Conservation (phyloP, 352 stramenopile species). For the Phytophthora rubi region DNA sequence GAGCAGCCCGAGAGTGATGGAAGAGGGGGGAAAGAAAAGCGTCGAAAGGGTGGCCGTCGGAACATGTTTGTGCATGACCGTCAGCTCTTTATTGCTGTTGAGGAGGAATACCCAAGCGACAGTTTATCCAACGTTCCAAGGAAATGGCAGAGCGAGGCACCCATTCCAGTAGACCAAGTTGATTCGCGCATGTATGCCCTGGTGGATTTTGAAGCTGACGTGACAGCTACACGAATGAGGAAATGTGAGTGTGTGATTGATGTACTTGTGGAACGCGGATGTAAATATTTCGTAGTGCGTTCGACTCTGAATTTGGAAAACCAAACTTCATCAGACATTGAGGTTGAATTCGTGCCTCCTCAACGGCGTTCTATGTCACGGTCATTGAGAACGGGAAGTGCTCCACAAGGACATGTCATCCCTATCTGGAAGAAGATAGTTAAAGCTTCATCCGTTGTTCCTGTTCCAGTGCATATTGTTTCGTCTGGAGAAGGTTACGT, state of each 20-base stretch:
- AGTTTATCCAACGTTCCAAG: conserved; percentile 35
- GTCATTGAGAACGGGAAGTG: conserved; percentile 35
- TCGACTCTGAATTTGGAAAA: conserved; percentile 85
- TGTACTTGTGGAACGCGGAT: conserved; percentile 84
- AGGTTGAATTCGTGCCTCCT: conserved; percentile 83
- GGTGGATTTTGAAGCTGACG: conserved; percentile 66
- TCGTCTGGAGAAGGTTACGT: conserved; percentile 75
- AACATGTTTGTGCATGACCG: conserved; percentile 38
- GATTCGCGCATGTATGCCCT: conserved; percentile 86
- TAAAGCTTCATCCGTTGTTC: conserved; percentile 61
- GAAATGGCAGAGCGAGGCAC: conserved; percentile 78
- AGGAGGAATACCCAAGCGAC: conserved; percentile 52
- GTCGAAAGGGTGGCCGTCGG: conserved; percentile 20
- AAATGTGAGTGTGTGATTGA: conserved; percentile 90
- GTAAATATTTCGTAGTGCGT: conserved; percentile 88
- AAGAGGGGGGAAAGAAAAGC: conserved; percentile 12
- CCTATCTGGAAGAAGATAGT: conserved; percentile 77
- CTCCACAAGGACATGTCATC: conserved; percentile 46
- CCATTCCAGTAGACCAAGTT: conserved; percentile 84
- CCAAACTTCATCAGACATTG: conserved; percentile 82
- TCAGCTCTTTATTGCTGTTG: conserved; percentile 77
- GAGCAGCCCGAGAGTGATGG: conserved; percentile 7
- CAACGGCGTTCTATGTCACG: conserved; percentile 49
- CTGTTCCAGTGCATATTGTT: conserved; percentile 77
- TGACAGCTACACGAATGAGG: conserved; percentile 47